phyloP scores from a whole-genome alignment of 2,329 filamentous ascomycete genomes.

The Aspergillus aculeatinus region DNA sequence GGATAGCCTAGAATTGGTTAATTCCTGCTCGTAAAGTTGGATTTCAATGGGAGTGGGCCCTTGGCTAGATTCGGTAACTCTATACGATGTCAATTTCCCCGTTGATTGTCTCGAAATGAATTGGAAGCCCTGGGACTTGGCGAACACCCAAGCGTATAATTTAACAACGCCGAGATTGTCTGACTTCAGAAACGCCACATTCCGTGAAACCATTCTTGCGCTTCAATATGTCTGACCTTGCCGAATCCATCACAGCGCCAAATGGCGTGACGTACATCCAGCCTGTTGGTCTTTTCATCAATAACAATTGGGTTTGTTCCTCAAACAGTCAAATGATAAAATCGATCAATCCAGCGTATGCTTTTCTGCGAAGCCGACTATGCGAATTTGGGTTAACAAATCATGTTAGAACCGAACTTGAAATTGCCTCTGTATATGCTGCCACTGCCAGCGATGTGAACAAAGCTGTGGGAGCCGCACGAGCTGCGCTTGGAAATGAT shows the following conservation, averaged over 20 bases:
- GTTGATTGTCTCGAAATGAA: too few relatives aligned
- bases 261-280: conserved; percentile 72
- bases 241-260: conserved; percentile 65
- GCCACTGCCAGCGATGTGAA: conserved; percentile 36
- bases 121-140: too few relatives aligned
- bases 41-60: too few relatives aligned
- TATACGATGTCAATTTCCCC: too few relatives aligned
- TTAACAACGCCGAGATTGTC: too few relatives aligned
- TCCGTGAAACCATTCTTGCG: too few relatives aligned
- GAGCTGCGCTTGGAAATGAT: conserved; percentile 35
- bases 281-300: conserved; percentile 77
- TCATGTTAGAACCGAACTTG: conserved; percentile 50
- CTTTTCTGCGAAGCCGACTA: conserved; percentile 17
- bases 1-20: too few relatives aligned
- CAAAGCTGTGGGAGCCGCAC: conserved; percentile 33
- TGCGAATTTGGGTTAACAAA: conserved; percentile 54
- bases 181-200: too few relatives aligned
- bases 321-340: conserved; percentile 64
- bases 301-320: conserved; percentile 73
- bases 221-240: background rate
- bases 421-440: conserved; percentile 71
- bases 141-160: too few relatives aligned
- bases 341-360: conserved; percentile 64
- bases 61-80: too few relatives aligned
- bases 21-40: too few relatives aligned